phyloP scores from a whole-genome alignment of 2,329 filamentous ascomycete genomes.

The Xylaria sp. region DNA sequence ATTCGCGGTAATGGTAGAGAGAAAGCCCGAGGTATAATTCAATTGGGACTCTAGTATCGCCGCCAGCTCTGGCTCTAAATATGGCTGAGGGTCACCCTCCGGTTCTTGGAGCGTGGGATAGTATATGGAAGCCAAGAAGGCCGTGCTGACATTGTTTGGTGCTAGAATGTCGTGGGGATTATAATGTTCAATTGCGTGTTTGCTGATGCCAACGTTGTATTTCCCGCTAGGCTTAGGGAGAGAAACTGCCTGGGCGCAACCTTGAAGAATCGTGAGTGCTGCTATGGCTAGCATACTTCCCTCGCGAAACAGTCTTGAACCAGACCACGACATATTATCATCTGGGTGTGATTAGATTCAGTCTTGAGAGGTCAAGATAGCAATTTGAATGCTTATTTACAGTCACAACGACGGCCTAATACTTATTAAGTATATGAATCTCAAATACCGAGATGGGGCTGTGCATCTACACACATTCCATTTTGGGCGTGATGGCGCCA shows the following conservation, averaged over 20 bases:
- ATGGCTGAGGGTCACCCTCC: background rate
- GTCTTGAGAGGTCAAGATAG: background rate
- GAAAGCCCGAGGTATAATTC: background rate
- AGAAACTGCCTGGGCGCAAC: background rate
- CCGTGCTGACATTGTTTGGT: constrained; percentile 42
- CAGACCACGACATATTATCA: background rate
- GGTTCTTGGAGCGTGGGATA: background rate
- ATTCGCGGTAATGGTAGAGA: background rate
- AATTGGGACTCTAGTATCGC: background rate
- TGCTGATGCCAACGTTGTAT: constrained; percentile 42
- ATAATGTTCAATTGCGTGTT: constrained; percentile 36
- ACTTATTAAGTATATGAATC: background rate
- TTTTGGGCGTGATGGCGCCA: background rate
- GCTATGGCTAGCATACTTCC: background rate
- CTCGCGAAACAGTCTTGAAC: background rate
- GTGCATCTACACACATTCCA: background rate
- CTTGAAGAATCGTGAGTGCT: background rate
- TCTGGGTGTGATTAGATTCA: background rate
- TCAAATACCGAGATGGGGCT: background rate
- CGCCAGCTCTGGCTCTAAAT: background rate
- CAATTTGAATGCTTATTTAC: background rate
- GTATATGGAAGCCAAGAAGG: background rate
- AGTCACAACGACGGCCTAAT: background rate
- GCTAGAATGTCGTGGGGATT: constrained; percentile 42
- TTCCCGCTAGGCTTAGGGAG: constrained; percentile 4